phyloP scores from a whole-genome alignment of 2,329 filamentous ascomycete species.

The Xylaria sp. region DNA sequence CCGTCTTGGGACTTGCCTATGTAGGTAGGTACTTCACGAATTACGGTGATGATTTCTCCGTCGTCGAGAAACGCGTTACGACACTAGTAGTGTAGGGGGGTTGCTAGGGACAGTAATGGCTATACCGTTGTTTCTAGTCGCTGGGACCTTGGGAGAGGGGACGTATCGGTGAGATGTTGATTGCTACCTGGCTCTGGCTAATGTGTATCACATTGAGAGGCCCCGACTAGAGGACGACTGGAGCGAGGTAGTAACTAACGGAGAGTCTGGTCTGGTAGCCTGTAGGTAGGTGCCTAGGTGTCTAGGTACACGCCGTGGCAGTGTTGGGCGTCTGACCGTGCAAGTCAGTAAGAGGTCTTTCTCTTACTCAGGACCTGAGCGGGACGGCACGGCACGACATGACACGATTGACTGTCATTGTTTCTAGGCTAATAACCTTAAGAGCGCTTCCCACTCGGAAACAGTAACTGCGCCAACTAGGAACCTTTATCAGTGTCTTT shows the following conservation, averaged over 20 bases:
- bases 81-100: background rate
- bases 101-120: background rate
- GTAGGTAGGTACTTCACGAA: background rate
- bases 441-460: slow-evolving; percentile 2
- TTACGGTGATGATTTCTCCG: background rate
- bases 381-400: slow-evolving; percentile 7
- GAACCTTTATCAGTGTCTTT: background rate
- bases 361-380: background rate
- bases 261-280: background rate
- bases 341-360: background rate
- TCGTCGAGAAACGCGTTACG: background rate
- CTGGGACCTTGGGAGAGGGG: background rate
- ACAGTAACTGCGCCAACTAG: slow-evolving; percentile 10
- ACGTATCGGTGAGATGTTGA: background rate
- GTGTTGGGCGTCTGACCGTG: background rate
- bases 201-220: background rate
- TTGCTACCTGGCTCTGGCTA: slow-evolving; percentile 1
- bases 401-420: background rate
- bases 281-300: background rate
- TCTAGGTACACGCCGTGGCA: background rate
- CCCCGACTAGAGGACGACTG: background rate
- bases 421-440: slow-evolving; percentile 8
- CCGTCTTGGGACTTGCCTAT: background rate
- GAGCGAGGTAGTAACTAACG: background rate
- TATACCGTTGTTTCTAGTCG: background rate